A percentile compares a stretch with the other conserved stretches of the same genome.
These are phyloP conservation scores for Kalmusia sp. DNA, from an alignment of 2,329 filamentous ascomycete genomes.

Conservation along the genomic window DNA sequence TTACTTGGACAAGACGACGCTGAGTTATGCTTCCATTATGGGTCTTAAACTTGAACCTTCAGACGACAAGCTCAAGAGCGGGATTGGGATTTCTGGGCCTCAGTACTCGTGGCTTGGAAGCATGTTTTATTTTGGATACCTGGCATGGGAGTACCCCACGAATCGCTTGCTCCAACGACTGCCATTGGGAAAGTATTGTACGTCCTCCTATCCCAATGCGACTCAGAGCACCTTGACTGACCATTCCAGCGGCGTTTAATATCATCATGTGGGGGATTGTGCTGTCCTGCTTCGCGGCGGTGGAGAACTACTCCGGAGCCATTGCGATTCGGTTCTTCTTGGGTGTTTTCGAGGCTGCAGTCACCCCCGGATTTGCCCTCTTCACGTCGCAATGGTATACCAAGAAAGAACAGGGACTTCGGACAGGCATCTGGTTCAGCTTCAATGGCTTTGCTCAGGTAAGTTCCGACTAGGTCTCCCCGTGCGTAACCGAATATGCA, in stretches of 20 bases:
- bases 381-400: conserved; percentile 78
- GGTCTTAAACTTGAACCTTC: conserved; percentile 50
- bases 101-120: conserved; percentile 61
- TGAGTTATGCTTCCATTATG: conserved; percentile 61
- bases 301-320: conserved; percentile 65
- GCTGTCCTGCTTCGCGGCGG: conserved; percentile 68
- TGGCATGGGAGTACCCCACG: conserved; percentile 71
- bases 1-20: conserved; percentile 66
- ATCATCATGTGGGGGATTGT: conserved; percentile 69
- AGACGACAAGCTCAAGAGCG: conserved; percentile 40
- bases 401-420: conserved; percentile 68
- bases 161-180: conserved; percentile 69
- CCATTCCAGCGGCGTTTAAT: conserved; percentile 58
- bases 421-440: conserved; percentile 72
- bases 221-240: conserved; percentile 12
- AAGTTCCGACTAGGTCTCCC: no score
- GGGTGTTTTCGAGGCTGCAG: conserved; percentile 71
- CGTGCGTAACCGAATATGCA: no score
- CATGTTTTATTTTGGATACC: conserved; percentile 62
- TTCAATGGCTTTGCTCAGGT: conserved; percentile 68
- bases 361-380: conserved; percentile 72
- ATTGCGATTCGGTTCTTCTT: conserved; percentile 72
- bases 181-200: conserved; percentile 69
- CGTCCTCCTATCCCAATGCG: neutral
- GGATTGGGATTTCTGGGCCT: conserved; percentile 55